phyloP scores from a whole-genome alignment of 192 early-diverging fungal species.

The Gigaspora rosea region DNA sequence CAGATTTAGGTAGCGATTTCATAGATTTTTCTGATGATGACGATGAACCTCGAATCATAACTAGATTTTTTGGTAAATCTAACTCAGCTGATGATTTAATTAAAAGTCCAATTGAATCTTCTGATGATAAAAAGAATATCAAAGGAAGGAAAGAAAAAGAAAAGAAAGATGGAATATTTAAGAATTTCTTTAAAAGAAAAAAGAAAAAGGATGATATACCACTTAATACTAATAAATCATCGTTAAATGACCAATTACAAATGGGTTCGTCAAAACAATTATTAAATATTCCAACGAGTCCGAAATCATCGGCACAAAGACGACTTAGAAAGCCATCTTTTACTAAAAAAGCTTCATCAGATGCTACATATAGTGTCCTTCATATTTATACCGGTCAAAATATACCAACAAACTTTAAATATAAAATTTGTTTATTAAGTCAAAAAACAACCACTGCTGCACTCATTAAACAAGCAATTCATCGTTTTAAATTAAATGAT shows the following conservation, averaged over 20 bases:
- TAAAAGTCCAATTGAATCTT: slow-evolving; percentile 28
- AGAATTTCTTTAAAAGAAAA: slow-evolving; percentile 23
- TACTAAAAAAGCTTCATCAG: not conserved
- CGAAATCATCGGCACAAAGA: not conserved
- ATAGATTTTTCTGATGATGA: slow-evolving; percentile 16
- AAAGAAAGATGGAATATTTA: slow-evolving; percentile 15
- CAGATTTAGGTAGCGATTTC: slow-evolving; percentile 25
- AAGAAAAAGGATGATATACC: slow-evolving; percentile 1
- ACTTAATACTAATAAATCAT: not conserved
- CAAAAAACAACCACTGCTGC: slow-evolving; percentile 47
- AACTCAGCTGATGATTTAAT: slow-evolving; percentile 1
- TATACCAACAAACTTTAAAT: slow-evolving; percentile 32
- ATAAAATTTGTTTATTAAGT: slow-evolving; percentile 54
- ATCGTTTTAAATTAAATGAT: slow-evolving; percentile 57
- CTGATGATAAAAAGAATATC: slow-evolving; percentile 35
- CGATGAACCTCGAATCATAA: slow-evolving; percentile 22
- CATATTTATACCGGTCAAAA: slow-evolving; percentile 60
- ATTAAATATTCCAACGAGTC: not conserved
- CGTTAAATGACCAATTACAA: not conserved
- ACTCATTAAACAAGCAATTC: slow-evolving; percentile 52
- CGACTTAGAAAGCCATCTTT: not conserved
- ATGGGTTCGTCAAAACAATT: not conserved
- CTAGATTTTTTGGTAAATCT: not conserved
- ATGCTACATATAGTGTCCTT: slow-evolving; percentile 40
- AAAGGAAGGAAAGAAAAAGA: slow-evolving; percentile 39